Percentiles rank a stretch among this genome's conserved stretches.
Evolutionary conservation across 2,329 filamentous ascomycete genomes (phyloP).

Genomic region (Curvularia sp.): DNA sequence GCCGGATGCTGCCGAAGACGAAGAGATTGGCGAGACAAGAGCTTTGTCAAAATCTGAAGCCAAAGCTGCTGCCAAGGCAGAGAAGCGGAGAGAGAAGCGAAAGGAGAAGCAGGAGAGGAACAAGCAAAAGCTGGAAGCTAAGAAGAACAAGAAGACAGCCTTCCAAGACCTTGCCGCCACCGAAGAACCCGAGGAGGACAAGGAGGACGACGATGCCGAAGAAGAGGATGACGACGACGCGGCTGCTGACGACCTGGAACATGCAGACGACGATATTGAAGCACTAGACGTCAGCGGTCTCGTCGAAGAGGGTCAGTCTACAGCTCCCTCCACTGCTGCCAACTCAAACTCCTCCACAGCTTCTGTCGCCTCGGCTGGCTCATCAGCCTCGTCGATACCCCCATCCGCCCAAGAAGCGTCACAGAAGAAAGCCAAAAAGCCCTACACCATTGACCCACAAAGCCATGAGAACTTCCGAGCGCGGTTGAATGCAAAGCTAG

Average conservation of each 20-base stretch:
- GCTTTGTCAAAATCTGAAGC: slow-evolving; percentile 47
- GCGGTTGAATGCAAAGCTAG: slow-evolving; percentile 81
- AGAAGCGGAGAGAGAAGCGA: slow-evolving; percentile 55
- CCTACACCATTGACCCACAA: slow-evolving; percentile 47
- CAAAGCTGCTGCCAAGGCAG: slow-evolving; percentile 53
- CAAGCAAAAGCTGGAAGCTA: slow-evolving; percentile 46
- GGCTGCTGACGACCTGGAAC: slow-evolving; percentile 31
- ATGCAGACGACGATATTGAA: slow-evolving; percentile 43
- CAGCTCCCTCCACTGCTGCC: slow-evolving; percentile 41
- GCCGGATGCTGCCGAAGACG: slow-evolving; percentile 40
- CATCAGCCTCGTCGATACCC: slow-evolving; percentile 57
- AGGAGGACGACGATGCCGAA: slow-evolving; percentile 28
- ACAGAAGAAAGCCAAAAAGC: slow-evolving; percentile 42
- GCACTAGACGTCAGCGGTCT: slow-evolving; percentile 48
- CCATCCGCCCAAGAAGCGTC: slow-evolving; percentile 33
- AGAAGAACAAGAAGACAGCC: slow-evolving; percentile 41
- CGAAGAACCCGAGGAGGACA: slow-evolving; percentile 35
- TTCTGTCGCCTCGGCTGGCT: slow-evolving; percentile 52
- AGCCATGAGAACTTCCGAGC: slow-evolving; percentile 77
- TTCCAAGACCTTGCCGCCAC: slow-evolving; percentile 36
- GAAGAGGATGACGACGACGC: slow-evolving; percentile 32
- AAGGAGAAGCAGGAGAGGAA: slow-evolving; percentile 54
- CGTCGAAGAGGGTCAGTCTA: slow-evolving; percentile 46
- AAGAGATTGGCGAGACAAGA: slow-evolving; percentile 51
- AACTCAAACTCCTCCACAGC: slow-evolving; percentile 51